Evolutionary conservation across 129 eudicot species (phyloP).

Genomic region (Lonicera japonica): DNA sequence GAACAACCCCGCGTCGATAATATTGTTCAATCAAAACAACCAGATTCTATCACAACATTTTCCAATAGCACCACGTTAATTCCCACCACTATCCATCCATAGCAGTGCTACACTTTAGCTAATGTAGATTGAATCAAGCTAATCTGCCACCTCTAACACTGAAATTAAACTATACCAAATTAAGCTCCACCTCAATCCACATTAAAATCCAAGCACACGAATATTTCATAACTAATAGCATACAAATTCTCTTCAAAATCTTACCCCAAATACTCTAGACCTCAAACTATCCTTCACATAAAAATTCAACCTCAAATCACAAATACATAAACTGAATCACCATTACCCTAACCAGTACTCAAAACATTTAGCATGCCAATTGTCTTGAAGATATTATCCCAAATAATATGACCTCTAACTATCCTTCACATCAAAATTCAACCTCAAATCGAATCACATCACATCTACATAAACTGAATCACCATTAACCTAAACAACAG

Average conservation of each 20-base stretch:
- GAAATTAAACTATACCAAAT: not conserved
- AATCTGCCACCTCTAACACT: not conserved
- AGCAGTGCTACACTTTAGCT: not conserved
- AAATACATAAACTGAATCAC: not conserved
- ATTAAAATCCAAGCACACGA: not conserved
- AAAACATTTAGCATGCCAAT: not conserved
- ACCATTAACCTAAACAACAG: not conserved
- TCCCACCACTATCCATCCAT: no score
- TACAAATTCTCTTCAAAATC: no score
- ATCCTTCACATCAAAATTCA: not conserved
- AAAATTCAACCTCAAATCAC: not conserved
- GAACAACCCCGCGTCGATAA: not conserved
- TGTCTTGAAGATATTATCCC: no score
- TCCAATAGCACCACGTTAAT: no score
- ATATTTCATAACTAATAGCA: not conserved
- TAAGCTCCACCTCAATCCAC: constrained; percentile 9
- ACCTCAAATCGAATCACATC: constrained; percentile 2
- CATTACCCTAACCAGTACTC: not conserved
- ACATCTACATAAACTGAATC: not conserved
- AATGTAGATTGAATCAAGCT: not conserved
- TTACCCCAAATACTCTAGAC: no score
- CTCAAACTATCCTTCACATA: not conserved
- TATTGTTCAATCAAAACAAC: not conserved
- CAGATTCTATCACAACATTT: no score
- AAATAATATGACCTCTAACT: not conserved